phyloP scores from a whole-genome alignment of 257 asterid genomes.

The Solanum habrochaites region DNA sequence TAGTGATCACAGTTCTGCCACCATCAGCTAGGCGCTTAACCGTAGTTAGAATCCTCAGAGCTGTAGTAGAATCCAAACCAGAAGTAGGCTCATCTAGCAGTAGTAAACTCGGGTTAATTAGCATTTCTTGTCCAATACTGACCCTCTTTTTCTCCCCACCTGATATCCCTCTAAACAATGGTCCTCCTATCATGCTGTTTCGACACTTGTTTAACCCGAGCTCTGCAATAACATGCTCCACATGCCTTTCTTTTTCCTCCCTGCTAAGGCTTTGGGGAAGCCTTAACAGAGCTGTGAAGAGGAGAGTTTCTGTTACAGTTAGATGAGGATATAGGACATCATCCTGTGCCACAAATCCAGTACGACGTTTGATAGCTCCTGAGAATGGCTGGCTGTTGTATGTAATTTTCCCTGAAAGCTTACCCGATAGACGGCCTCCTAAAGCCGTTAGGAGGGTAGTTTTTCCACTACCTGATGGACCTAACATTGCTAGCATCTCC shows the following conservation, averaged over 20 bases:
- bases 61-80: conserved; percentile 94
- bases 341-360: conserved; percentile 93
- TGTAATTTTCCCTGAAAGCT: conserved; percentile 72
- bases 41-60: conserved; percentile 70
- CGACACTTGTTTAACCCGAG: conserved; percentile 54
- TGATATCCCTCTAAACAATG: conserved; percentile 76
- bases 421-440: conserved; percentile 88
- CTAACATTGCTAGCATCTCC: conserved; percentile 91
- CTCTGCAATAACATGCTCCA: conserved; percentile 62
- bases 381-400: conserved; percentile 84
- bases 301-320: conserved; percentile 76
- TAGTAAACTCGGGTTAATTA: conserved; percentile 80
- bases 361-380: conserved; percentile 67
- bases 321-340: conserved; percentile 85
- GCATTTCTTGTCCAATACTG: conserved; percentile 97
- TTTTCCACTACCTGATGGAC: conserved; percentile 97
- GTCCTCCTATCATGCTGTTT: conserved; percentile 88
- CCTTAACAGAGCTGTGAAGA: conserved; percentile 79
- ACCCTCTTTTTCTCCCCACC: conserved; percentile 98
- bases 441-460: conserved; percentile 94
- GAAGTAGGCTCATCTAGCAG: conserved; percentile 97
- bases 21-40: conserved; percentile 65
- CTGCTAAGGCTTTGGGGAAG: conserved; percentile 50
- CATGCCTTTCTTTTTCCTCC: conserved; percentile 57
- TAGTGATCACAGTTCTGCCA: conserved; percentile 87